Conservation (phyloP, 1,284 basidiomycete genomes). For the Volvariella surrecta region DNA sequence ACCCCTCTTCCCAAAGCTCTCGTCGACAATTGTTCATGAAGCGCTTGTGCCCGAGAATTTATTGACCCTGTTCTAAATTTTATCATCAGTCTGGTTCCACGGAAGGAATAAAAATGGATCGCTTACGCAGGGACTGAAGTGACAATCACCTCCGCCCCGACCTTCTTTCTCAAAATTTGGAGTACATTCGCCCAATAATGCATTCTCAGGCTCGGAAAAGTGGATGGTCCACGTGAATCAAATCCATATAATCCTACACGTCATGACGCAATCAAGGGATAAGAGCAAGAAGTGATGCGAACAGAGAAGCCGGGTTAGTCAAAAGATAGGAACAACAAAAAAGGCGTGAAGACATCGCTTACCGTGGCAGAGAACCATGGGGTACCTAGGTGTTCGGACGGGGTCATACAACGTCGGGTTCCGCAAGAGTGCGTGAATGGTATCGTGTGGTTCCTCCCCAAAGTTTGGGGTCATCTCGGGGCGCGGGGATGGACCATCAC, state of each 20-base stretch:
- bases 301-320: neutral
- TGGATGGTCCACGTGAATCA: slow-evolving; percentile 71
- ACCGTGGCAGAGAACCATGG: slow-evolving; percentile 96
- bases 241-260: slow-evolving; percentile 87
- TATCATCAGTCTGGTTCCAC: neutral
- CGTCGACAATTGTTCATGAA: slow-evolving; percentile 69
- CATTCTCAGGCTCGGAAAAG: slow-evolving; percentile 75
- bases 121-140: slow-evolving; percentile 87
- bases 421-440: slow-evolving; percentile 66
- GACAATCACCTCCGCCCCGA: slow-evolving; percentile 93
- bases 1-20: slow-evolving; percentile 67
- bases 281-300: slow-evolving; percentile 1
- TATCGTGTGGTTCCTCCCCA: slow-evolving; percentile 25
- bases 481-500: neutral
- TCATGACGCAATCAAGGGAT: too few relatives aligned
- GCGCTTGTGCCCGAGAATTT: slow-evolving; percentile 68
- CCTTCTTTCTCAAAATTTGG: slow-evolving; percentile 70
- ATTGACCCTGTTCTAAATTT: slow-evolving; percentile 82
- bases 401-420: slow-evolving; percentile 72
- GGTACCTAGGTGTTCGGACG: slow-evolving; percentile 73
- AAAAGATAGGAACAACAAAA: too few relatives aligned
- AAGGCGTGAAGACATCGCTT: too few relatives aligned
- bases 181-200: slow-evolving; percentile 96
- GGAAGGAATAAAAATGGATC: neutral
- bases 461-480: neutral